A percentile compares a stretch with the other conserved stretches of the same genome.
Evolutionary conservation across 2,329 filamentous ascomycete genomes (phyloP).

Genomic region (Stachybotrys echinatus): DNA sequence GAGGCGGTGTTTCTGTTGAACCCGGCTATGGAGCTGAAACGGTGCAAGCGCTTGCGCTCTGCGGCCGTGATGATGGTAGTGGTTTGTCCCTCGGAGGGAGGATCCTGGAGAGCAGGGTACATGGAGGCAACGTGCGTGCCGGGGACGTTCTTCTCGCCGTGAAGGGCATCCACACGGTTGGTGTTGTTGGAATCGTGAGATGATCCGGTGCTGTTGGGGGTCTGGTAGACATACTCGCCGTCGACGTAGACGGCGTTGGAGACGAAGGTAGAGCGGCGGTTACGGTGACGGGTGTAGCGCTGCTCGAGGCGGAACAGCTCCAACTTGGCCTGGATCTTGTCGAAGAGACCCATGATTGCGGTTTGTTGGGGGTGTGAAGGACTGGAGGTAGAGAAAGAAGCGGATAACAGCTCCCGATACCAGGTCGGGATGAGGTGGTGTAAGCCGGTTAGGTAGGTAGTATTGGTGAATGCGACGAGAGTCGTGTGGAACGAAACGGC

Average conservation of each 20-base stretch:
- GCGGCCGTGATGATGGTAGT: conserved; percentile 11
- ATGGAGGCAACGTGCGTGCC: conserved; percentile 11
- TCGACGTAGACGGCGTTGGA: conserved; percentile 90
- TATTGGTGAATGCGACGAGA: background rate
- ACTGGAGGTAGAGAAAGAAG: background rate
- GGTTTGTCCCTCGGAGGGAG: conserved; percentile 14
- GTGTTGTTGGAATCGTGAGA: conserved; percentile 39
- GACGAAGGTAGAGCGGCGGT: conserved; percentile 81
- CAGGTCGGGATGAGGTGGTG: background rate
- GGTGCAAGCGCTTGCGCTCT: conserved; percentile 45
- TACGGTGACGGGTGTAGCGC: conserved; percentile 83
- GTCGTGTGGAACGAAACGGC: background rate
- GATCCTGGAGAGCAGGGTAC: conserved; percentile 7
- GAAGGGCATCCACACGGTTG: conserved; percentile 25
- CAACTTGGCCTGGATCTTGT: conserved; percentile 62
- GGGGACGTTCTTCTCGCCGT: conserved; percentile 24
- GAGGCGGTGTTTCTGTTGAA: conserved; percentile 36
- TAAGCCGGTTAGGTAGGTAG: background rate
- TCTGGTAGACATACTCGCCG: conserved; percentile 86
- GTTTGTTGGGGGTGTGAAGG: conserved; percentile 3
- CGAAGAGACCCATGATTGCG: conserved; percentile 45
- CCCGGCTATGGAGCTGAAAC: conserved; percentile 51
- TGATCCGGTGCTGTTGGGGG: conserved; percentile 53
- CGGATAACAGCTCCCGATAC: too few relatives aligned
- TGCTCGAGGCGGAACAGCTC: conserved; percentile 95